Evolutionary conservation across 192 early-diverging fungal species (phyloP).

Genomic region (Backusella morwellensis): DNA sequence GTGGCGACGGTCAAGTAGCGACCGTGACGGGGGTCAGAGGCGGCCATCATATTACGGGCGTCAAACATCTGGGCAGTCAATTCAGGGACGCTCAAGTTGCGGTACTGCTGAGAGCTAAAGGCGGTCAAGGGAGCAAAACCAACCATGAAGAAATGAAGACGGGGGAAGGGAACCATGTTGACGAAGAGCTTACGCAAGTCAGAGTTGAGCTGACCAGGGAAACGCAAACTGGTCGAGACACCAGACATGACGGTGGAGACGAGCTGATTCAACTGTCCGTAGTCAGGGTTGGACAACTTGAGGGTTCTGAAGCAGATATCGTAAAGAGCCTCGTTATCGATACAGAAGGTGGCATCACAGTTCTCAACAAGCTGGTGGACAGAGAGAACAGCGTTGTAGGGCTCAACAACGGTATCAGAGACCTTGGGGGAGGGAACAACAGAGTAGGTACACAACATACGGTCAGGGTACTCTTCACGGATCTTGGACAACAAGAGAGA

Average conservation of each 20-base stretch:
- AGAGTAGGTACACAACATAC: constrained; percentile 99
- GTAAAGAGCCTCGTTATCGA: constrained; percentile 99
- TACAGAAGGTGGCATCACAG: constrained; percentile 99
- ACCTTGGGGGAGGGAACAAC: constrained; percentile 96
- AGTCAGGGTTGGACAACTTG: constrained; percentile 84
- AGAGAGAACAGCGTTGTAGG: constrained; percentile 97
- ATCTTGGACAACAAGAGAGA: constrained; percentile 96
- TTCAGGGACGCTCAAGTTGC: constrained; percentile 87
- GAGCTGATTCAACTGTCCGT: constrained; percentile 94
- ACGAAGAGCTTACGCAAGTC: constrained; percentile 62
- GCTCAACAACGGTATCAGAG: constrained; percentile 96
- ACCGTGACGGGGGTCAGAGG: constrained; percentile 90
- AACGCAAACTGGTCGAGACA: constrained; percentile 95
- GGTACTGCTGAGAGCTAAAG: constrained; percentile 77
- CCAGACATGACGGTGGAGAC: constrained; percentile 97
- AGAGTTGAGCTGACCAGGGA: constrained; percentile 96
- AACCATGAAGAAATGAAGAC: constrained; percentile 98
- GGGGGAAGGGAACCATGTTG: constrained; percentile 84
- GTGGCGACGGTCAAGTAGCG: constrained; percentile 89
- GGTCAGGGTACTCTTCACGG: constrained; percentile 98
- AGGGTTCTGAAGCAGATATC: constrained; percentile 98
- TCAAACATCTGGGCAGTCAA: constrained; percentile 84
- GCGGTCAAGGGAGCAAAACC: constrained; percentile 94
- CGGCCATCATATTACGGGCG: constrained; percentile 96
- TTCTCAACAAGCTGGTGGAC: constrained; percentile 99